Evolutionary conservation across 495 filamentous ascomycete genomes (phyloP).

Genomic region (Pseudoneurospora amorphoporcata): DNA sequence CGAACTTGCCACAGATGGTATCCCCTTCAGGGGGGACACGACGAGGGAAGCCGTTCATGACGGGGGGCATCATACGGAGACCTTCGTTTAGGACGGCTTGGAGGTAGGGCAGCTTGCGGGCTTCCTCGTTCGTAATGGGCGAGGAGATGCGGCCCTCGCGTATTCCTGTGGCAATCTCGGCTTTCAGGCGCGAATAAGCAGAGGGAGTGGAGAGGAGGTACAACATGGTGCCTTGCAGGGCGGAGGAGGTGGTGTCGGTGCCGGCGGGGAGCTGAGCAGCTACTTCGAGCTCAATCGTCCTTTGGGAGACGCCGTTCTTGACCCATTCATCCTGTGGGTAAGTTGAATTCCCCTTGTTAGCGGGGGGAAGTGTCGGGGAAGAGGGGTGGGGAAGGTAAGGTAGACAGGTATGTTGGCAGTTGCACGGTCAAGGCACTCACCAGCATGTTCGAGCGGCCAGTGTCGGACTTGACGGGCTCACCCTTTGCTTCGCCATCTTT

Average conservation of each 20-base stretch:
- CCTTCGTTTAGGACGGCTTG: constrained; percentile 24
- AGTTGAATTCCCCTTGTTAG: neutral
- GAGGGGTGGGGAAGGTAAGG: neutral
- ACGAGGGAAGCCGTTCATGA: constrained; percentile 10
- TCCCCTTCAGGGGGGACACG: constrained; percentile 23
- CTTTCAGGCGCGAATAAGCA: constrained; percentile 43
- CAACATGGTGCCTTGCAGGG: constrained; percentile 43
- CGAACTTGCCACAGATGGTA: constrained; percentile 33
- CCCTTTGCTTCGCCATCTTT: neutral
- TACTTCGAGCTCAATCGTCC: neutral
- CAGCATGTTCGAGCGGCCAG: neutral
- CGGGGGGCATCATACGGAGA: constrained; percentile 15
- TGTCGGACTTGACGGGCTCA: neutral
- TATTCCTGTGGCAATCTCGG: constrained; percentile 41
- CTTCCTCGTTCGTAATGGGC: constrained; percentile 55
- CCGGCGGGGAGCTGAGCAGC: constrained; percentile 38
- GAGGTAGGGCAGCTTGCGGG: constrained; percentile 19
- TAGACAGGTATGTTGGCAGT: neutral
- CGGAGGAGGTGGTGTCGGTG: constrained; percentile 50
- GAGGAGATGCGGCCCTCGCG: constrained; percentile 33
- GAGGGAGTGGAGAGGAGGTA: constrained; percentile 36
- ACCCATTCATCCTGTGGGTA: constrained; percentile 1
- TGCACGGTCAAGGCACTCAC: neutral
- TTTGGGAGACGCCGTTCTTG: neutral
- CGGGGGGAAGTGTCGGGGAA: neutral